These are phyloP conservation scores for Solanum lignicaule DNA, from an alignment of 257 asterid genomes.

Conservation along the genomic window DNA sequence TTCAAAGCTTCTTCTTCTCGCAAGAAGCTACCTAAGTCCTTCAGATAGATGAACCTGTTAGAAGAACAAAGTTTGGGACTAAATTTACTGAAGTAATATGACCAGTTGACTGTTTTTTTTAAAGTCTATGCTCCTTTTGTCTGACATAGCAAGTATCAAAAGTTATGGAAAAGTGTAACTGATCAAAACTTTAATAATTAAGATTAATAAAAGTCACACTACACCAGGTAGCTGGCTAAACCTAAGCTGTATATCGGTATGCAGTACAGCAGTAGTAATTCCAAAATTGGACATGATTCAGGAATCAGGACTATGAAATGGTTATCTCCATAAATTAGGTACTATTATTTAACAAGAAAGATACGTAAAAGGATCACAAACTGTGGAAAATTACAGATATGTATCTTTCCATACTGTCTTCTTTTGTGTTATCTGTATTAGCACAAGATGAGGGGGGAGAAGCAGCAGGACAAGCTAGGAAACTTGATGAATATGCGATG, in stretches of 20 bases:
- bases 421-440: background rate
- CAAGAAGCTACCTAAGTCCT: conserved; percentile 77
- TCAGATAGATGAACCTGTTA: conserved; percentile 59
- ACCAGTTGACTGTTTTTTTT: background rate
- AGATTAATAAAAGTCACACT: background rate
- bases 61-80: background rate
- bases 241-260: background rate
- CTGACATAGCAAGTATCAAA: background rate
- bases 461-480: background rate
- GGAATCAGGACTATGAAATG: background rate
- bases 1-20: conserved; percentile 65
- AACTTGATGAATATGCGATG: background rate
- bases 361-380: background rate
- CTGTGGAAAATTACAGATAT: background rate
- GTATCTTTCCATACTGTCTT: background rate
- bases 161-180: background rate
- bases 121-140: background rate
- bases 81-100: background rate
- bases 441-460: background rate
- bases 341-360: background rate
- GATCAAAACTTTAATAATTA: background rate
- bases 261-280: background rate
- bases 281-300: background rate
- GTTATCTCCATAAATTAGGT: background rate
- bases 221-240: background rate